phyloP scores from a whole-genome alignment of 495 filamentous ascomycete genomes.

The Tuber borchii region DNA sequence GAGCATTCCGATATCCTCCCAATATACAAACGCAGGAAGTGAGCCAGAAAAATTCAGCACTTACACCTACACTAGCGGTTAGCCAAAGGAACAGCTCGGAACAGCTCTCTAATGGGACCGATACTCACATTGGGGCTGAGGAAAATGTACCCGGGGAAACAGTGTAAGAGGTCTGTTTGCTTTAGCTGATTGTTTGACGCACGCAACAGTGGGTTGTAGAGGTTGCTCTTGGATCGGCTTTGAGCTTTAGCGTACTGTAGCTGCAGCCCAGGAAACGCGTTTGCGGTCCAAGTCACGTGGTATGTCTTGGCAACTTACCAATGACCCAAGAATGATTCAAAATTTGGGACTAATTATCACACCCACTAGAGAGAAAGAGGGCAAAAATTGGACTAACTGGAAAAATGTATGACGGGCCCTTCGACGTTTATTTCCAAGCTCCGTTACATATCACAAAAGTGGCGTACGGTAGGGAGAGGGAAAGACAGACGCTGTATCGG shows the following conservation, averaged over 20 bases:
- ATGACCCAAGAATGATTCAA: conserved; percentile 11
- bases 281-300: conserved; percentile 21
- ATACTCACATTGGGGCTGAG: neutral
- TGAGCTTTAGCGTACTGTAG: conserved; percentile 8
- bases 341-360: conserved; percentile 2
- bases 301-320: conserved; percentile 20
- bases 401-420: neutral
- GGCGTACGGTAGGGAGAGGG: neutral
- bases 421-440: conserved; percentile 6
- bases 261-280: conserved; percentile 27
- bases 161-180: neutral
- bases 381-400: neutral
- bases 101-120: neutral
- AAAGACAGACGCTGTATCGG: neutral
- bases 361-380: conserved; percentile 6
- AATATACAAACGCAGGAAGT: neutral
- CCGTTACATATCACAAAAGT: conserved; percentile 19
- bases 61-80: conserved; percentile 24
- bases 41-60: conserved; percentile 8
- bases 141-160: neutral
- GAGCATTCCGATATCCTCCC: neutral
- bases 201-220: neutral
- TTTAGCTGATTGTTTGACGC: neutral
- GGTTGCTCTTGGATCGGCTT: conserved; percentile 12
- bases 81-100: neutral